Evolutionary conservation across 805 yeast species (phyloP).

Genomic region (Metschnikowia amazonensis): DNA sequence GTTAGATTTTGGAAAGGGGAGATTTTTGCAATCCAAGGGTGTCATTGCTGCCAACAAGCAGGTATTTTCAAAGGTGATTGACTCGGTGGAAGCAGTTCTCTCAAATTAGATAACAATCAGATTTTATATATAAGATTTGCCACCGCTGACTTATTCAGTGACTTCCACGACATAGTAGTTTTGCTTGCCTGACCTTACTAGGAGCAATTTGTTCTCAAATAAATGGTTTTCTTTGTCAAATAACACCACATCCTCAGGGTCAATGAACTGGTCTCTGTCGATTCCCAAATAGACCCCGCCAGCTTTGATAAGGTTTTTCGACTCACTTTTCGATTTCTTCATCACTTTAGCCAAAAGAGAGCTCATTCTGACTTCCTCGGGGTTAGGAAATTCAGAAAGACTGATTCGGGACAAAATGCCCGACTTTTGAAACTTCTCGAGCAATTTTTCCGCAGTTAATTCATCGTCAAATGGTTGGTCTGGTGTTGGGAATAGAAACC

Average conservation of each 20-base stretch:
- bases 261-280: constrained; percentile 47
- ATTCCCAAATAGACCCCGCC: constrained; percentile 76
- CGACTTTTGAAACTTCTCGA: constrained; percentile 56
- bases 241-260: constrained; percentile 47
- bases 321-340: constrained; percentile 52
- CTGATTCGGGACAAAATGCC: constrained; percentile 45
- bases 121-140: constrained; percentile 6
- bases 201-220: constrained; percentile 56
- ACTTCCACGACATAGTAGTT: constrained; percentile 49
- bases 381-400: constrained; percentile 23
- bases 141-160: constrained; percentile 7
- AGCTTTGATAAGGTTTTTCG: constrained; percentile 55
- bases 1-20: constrained; percentile 82
- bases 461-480: constrained; percentile 46
- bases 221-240: constrained; percentile 45
- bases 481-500: constrained; percentile 60
- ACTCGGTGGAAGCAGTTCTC: constrained; percentile 38
- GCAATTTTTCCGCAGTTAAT: constrained; percentile 46
- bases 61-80: constrained; percentile 48
- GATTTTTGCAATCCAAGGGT: constrained; percentile 79
- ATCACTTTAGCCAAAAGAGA: constrained; percentile 48
- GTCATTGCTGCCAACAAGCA: constrained; percentile 74
- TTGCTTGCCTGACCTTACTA: constrained; percentile 73
- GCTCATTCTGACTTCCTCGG: constrained; percentile 44
- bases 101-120: not conserved